Base-by-base conservation (phyloP, 768 basidiomycete genomes). In the Tricholomella constricta region DNA sequence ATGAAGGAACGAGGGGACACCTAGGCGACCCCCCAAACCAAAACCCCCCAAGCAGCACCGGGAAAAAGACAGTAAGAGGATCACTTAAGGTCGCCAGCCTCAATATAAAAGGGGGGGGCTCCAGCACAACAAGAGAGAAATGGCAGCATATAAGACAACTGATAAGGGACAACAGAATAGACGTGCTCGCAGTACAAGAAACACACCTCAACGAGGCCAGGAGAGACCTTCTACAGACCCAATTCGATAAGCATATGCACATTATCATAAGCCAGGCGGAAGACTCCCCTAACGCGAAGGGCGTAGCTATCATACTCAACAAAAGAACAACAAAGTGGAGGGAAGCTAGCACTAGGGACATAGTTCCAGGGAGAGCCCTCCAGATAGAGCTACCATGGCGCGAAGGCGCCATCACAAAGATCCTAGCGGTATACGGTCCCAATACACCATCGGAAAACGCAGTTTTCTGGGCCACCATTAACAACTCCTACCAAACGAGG, bases 221-320 rank as follows among this genome's bases (percentile, higher is more conserved):
- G 27, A 20, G n/a, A 6, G 34, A 41, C 4, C 17, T 53, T 12
- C 42, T 68, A 0, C 7, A 55, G 10, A 25, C 45, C 3, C 32
- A 53, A 0, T 58, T 57, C 9, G 48, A 49, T 0, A 44, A 49
- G 11, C 19, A 54, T 12, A 52, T 71, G 0, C 42, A 61, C 8
- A 59, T 71, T 7, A 8, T 62, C 1, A 52, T 48, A 22, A 64
- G 62, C 2, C 15, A 12, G 2, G 56, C 65, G 38, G 49, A 54
- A 29, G 35, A 52, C 2, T 34, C 45, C 2, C 42, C 61, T 8
- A 68, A 61, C 23, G 51, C 65, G 1, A 60, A 51, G 51, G 73
- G 71, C 17, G 64, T 74, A 2, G 73, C 72, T 1, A 53, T 73
- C 2, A 58, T 71, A 0, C 40, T 75, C 14, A 72, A 75, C 46